These are phyloP conservation scores for Hirsutella minnesotensis DNA, from an alignment of 2,329 filamentous ascomycete species.

Conservation along the genomic window DNA sequence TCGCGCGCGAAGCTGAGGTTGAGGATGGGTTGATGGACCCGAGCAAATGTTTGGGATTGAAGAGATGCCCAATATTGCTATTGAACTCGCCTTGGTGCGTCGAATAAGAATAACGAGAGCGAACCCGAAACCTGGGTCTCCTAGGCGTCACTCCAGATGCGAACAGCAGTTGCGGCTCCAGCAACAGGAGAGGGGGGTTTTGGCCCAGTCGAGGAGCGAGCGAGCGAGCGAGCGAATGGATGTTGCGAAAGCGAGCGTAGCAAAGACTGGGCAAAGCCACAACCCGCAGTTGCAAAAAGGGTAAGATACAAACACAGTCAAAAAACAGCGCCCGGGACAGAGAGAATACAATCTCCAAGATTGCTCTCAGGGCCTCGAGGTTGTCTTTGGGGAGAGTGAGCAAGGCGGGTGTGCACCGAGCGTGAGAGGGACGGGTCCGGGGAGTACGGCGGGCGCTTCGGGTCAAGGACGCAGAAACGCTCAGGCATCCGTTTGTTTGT, in stretches of 20 bases:
- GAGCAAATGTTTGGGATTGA: neutral
- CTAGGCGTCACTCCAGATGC: neutral
- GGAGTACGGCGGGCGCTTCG: conserved; percentile 1
- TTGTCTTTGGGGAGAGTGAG: neutral
- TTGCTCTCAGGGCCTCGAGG: neutral
- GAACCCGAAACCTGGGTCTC: neutral
- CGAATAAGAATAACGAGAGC: neutral
- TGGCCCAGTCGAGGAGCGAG: conserved; percentile 1
- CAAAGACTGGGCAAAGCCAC: conserved; percentile 16
- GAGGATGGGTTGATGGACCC: conserved; percentile 2
- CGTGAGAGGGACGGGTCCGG: neutral
- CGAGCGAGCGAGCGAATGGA: conserved; percentile 25
- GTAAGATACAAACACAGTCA: conserved; percentile 6
- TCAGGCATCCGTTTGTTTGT: neutral
- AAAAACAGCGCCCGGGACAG: conserved; percentile 9
- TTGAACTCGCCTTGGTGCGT: no score
- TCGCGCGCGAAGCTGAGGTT: neutral
- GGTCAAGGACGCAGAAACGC: conserved; percentile 4
- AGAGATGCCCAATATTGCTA: no score
- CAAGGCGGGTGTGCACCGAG: conserved; percentile 4
- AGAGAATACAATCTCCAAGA: conserved; percentile 11
- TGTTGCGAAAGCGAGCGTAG: conserved; percentile 49
- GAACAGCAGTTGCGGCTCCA: neutral
- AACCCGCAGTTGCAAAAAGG: no score
- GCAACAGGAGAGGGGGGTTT: conserved; percentile 5